Conservation (phyloP, 108 stramenopile genomes). For the Skeletonema tropicum region DNA sequence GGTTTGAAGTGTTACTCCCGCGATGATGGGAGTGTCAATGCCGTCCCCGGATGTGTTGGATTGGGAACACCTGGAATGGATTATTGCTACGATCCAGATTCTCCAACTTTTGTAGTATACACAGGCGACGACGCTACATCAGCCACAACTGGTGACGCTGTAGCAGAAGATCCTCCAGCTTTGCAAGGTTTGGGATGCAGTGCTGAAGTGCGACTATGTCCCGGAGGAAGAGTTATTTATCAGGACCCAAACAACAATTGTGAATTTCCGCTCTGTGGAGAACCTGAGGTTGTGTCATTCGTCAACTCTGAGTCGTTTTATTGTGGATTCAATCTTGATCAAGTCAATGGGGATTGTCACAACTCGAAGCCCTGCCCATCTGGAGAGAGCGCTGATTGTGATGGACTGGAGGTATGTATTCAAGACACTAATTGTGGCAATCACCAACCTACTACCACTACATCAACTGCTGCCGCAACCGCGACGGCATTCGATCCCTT, state of each 20-base stretch:
- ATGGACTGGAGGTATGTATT: conserved; percentile 22
- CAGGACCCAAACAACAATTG: conserved; percentile 47
- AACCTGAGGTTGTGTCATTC: not conserved
- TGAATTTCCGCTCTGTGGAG: conserved; percentile 42
- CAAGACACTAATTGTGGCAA: conserved; percentile 7
- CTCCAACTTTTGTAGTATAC: conserved; percentile 6
- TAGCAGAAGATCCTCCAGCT: not conserved
- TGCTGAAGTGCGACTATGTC: conserved; percentile 35
- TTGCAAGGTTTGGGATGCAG: conserved; percentile 20
- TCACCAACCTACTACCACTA: conserved; percentile 1
- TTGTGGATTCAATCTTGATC: conserved; percentile 16
- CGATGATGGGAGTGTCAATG: conserved; percentile 22
- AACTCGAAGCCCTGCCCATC: conserved; percentile 13
- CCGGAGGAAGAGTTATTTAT: conserved; percentile 26
- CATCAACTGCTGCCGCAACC: not conserved
- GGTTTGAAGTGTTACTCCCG: conserved; percentile 38
- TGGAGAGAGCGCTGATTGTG: conserved; percentile 6
- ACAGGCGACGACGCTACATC: not conserved
- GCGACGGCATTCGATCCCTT: not conserved
- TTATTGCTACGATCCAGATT: conserved; percentile 43
- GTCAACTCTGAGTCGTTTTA: not conserved
- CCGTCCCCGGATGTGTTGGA: conserved; percentile 34
- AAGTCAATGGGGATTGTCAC: conserved; percentile 15
- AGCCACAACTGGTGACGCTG: not conserved
- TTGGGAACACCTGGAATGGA: conserved; percentile 46